Conservation (phyloP, 169 alveolate genomes). For the Babesia ovata region DNA sequence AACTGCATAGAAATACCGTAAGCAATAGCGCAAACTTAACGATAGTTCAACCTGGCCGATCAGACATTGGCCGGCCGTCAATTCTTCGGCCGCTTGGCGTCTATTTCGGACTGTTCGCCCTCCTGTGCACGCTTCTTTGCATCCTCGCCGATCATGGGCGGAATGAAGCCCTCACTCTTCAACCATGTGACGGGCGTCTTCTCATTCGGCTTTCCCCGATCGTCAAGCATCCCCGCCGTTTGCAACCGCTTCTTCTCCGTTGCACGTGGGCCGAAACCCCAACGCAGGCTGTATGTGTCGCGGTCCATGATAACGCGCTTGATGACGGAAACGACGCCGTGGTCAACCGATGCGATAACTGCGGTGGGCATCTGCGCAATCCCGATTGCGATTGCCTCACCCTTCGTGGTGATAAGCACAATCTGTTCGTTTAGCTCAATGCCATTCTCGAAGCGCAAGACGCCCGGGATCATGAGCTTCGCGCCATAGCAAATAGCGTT, state of each 20-base stretch:
- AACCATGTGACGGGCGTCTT: conserved; percentile 94
- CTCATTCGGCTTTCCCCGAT: conserved; percentile 93
- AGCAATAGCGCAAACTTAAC: neutral
- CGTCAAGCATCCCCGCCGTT: conserved; percentile 93
- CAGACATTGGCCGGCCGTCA: neutral
- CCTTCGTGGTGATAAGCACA: conserved; percentile 99
- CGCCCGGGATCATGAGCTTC: conserved; percentile 98
- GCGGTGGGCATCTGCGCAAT: conserved; percentile 99
- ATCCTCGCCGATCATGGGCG: conserved; percentile 79
- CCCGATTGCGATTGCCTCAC: conserved; percentile 99
- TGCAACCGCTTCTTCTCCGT: conserved; percentile 96
- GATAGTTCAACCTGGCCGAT: neutral
- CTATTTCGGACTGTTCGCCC: conserved; percentile 10
- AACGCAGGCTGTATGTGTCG: conserved; percentile 97
- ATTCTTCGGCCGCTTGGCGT: conserved; percentile 3
- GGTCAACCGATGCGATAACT: conserved; percentile 98
- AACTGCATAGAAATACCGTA: neutral
- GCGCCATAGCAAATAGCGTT: conserved; percentile 99
- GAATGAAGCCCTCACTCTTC: conserved; percentile 84
- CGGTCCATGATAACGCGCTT: conserved; percentile 99
- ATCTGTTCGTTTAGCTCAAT: conserved; percentile 96
- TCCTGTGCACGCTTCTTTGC: conserved; percentile 63
- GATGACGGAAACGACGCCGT: conserved; percentile 97
- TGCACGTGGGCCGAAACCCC: conserved; percentile 99
- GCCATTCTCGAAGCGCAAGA: conserved; percentile 95